phyloP scores from a whole-genome alignment of 2,329 filamentous ascomycete species.

The Claviceps paspali region DNA sequence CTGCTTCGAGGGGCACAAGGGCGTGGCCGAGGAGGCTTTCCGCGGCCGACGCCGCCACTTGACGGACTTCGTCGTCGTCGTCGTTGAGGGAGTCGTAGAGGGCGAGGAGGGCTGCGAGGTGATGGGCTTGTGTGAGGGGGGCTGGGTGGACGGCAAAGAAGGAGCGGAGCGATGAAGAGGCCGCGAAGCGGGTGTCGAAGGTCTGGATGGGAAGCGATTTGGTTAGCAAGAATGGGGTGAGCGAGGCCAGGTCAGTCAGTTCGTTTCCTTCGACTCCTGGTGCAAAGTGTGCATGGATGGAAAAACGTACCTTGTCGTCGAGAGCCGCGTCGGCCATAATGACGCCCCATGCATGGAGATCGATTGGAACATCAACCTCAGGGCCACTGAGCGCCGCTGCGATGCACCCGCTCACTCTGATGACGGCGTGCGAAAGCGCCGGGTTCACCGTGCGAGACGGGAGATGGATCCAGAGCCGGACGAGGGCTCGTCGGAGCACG shows the following conservation, averaged over 20 bases:
- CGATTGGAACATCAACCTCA: constrained; percentile 5
- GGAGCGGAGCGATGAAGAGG: constrained; percentile 36
- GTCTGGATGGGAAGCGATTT: constrained; percentile 26
- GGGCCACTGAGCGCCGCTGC: constrained; percentile 19
- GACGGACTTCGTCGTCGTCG: constrained; percentile 80
- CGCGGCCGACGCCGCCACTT: constrained; percentile 39
- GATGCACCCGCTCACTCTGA: constrained; percentile 31
- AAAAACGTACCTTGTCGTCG: constrained; percentile 28
- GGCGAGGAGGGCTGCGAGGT: constrained; percentile 44
- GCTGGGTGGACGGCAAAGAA: constrained; percentile 24
- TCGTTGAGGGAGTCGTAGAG: constrained; percentile 71
- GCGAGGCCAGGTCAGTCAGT: too few relatives aligned
- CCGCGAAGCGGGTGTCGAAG: constrained; percentile 50
- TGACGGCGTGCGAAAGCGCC: constrained; percentile 31
- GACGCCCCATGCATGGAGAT: constrained; percentile 28
- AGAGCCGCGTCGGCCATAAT: constrained; percentile 33
- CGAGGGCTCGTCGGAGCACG: constrained; percentile 20
- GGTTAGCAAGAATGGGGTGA: too few relatives aligned
- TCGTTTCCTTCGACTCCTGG: too few relatives aligned
- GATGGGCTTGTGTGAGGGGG: constrained; percentile 12
- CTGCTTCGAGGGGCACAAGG: constrained; percentile 33
- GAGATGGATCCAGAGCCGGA: constrained; percentile 25
- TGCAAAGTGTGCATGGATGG: too few relatives aligned
- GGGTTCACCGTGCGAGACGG: constrained; percentile 27
- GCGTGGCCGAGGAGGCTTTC: constrained; percentile 27